Evolutionary conservation across 139 green algal species (phyloP), one percentile per base, ranked within the genome.

Genomic region (Zygnema cylindricum): DNA sequence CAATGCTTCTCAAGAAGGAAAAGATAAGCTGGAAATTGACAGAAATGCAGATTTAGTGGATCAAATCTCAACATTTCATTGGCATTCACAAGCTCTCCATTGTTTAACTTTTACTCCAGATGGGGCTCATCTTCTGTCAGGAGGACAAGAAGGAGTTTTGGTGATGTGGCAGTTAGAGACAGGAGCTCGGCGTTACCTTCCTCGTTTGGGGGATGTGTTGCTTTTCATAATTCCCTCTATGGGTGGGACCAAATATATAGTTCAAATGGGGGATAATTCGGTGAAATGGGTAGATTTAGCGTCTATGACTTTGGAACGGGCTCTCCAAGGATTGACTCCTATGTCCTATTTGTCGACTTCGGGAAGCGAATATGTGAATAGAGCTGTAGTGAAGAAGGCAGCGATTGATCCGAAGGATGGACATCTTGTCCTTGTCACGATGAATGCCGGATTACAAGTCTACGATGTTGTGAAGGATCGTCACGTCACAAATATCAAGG

Each of bases 51-150:
- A 89, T n/a, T 42, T 75, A 22, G 81, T n/a, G 7, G 25, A 88
- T 55, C 76, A 39, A 35, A 35, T 40, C 40, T 95, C 93, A 22
- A 97, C 95, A 0, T 55, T 96, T 90, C 96, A 98, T 93, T 98
- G 96, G 96, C 96, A 98, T 84, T 89, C 96, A 2, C 57, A 93
- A 33, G 79, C 93, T 0, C 95, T 98, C 35, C 88, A 91, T 1
- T 91, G 69, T 30, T 77, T 98, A 33, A 76, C 84, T 54, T 98
- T 98, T 91, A 95, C 91, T 69, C 30, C 36, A 3, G 96, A 98
- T 69, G 94, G 93, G 3, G 69, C 83, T 1, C 93, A 95, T 81
- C 92, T 98, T 69, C 88, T 98, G 75, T 98, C 95, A 36, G 96
- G 96, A 21, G 76, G 86, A 41, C 22, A 63, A 39, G 88, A 91